Evolutionary conservation across 2,329 filamentous ascomycete species (phyloP), one percentile per base, ranked within the genome.

Genomic region (Didymella pomorum): DNA sequence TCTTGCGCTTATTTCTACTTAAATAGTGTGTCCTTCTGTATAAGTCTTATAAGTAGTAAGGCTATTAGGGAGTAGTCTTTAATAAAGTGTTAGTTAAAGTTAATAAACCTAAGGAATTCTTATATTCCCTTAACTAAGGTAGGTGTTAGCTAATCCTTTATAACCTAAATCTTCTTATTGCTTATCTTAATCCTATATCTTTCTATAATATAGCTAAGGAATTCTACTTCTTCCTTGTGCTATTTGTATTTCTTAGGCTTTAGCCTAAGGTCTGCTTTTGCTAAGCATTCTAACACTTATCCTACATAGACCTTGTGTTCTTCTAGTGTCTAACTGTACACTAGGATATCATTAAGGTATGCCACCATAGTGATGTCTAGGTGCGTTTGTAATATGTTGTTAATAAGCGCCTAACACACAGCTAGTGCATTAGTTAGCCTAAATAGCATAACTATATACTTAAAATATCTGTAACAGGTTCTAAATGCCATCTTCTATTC

Each of bases 391-490:
- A 50, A 21, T 9, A 29, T n/a, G 11, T 50, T 42, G 10, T 50
- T 50, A 5, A 50, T 16, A 5, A 14, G 25, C 29, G 14, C 35
- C 18, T 50, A 18, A 18, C 28, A 51, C 0, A 28, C 33, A 9
- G 26, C 48, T 33, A 16, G 48, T 6, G 39, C 12, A 25, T 51
- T 43, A 14, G 25, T 51, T 7, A 51, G 48, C 18, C 48, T 28
- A 25, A 43, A 51, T 10, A 25, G 48, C 9, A 51, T 51, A n/a
- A 51, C 37, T 10, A n/a, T 10, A 3, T 43, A 43, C 20, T 51
- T 28, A 16, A 33, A 51, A 18, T 25, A 20, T n/a, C 37, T 25
- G 16, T 43, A 51, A 8, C 23, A 9, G 1, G 48, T 51, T 43
- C 23, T 43, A 18, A 51, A 51, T 2, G 18, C 37, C 9, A 21